Evolutionary conservation across 2,329 filamentous ascomycete species (phyloP).

Genomic region (Chaetoscypha palmicola): DNA sequence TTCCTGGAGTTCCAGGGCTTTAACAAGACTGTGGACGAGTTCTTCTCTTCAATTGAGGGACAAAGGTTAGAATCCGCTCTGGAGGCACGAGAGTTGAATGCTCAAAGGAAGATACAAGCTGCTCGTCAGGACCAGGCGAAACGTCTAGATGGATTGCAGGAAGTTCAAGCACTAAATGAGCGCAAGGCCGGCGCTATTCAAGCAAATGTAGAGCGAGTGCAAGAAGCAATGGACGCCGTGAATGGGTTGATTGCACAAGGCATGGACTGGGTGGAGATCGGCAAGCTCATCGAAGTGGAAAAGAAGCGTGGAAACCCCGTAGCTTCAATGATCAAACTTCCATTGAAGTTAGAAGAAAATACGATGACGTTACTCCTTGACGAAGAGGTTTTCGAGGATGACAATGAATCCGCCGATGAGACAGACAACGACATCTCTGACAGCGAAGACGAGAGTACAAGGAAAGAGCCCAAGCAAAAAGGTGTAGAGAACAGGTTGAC

Average conservation of each 20-base stretch:
- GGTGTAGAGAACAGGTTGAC: conserved; percentile 49
- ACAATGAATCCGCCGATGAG: conserved; percentile 48
- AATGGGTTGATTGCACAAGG: conserved; percentile 87
- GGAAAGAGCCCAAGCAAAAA: conserved; percentile 34
- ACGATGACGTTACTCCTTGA: conserved; percentile 73
- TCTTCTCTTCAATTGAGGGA: conserved; percentile 93
- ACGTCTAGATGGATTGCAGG: conserved; percentile 75
- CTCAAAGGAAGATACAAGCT: conserved; percentile 78
- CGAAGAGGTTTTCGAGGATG: conserved; percentile 51
- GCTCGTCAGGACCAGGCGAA: conserved; percentile 77
- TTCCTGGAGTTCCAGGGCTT: conserved; percentile 77
- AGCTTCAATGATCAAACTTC: conserved; percentile 77
- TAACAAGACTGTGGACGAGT: conserved; percentile 91
- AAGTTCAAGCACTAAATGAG: conserved; percentile 73
- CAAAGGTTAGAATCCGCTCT: conserved; percentile 83
- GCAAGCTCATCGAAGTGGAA: conserved; percentile 79
- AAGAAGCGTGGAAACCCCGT: conserved; percentile 76
- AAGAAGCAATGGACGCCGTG: conserved; percentile 87
- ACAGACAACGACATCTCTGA: conserved; percentile 60
- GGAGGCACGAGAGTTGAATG: conserved; percentile 72
- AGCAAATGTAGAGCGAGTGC: conserved; percentile 82
- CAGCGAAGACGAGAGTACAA: conserved; percentile 44
- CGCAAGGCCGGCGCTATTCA: conserved; percentile 87
- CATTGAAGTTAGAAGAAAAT: conserved; percentile 85
- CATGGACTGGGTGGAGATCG: conserved; percentile 97